Evolutionary conservation across 2,329 filamentous ascomycete genomes (phyloP).

Genomic region (Neofusicoccum cordaticola): DNA sequence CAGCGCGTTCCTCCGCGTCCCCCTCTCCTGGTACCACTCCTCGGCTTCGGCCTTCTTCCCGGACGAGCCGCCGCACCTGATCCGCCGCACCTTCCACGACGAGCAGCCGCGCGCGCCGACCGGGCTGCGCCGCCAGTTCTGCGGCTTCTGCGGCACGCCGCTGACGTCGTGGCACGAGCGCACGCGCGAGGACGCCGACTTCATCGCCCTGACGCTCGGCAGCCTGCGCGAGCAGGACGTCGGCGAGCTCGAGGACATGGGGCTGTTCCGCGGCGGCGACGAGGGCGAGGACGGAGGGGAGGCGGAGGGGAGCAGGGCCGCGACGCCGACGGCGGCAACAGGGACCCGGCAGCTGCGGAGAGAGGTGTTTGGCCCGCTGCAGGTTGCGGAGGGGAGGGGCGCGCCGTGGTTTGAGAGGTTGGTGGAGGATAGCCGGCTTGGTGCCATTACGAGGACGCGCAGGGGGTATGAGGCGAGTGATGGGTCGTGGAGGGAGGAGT

Average conservation of each 20-base stretch:
- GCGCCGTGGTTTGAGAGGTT: conserved; percentile 85
- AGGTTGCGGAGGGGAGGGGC: conserved; percentile 44
- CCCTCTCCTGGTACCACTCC: conserved; percentile 75
- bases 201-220: conserved; percentile 77
- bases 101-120: conserved; percentile 40
- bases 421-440: conserved; percentile 71
- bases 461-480: conserved; percentile 61
- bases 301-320: conserved; percentile 20
- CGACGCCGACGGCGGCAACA: conserved; percentile 24
- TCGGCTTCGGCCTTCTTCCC: conserved; percentile 71
- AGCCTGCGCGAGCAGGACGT: conserved; percentile 71
- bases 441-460: conserved; percentile 61
- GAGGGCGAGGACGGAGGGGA: conserved; percentile 24
- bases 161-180: conserved; percentile 80
- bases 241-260: conserved; percentile 68
- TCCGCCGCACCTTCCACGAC: conserved; percentile 43
- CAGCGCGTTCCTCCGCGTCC: conserved; percentile 78
- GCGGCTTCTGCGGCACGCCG: conserved; percentile 86
- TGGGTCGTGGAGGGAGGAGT: conserved; percentile 67
- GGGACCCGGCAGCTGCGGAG: neutral
- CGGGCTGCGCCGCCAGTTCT: conserved; percentile 69
- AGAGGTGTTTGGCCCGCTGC: conserved; percentile 18
- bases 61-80: conserved; percentile 60
- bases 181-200: conserved; percentile 68
- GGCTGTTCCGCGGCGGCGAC: conserved; percentile 56